phyloP scores from a whole-genome alignment of 305 asterid species.

The Fraxinus platypoda region DNA sequence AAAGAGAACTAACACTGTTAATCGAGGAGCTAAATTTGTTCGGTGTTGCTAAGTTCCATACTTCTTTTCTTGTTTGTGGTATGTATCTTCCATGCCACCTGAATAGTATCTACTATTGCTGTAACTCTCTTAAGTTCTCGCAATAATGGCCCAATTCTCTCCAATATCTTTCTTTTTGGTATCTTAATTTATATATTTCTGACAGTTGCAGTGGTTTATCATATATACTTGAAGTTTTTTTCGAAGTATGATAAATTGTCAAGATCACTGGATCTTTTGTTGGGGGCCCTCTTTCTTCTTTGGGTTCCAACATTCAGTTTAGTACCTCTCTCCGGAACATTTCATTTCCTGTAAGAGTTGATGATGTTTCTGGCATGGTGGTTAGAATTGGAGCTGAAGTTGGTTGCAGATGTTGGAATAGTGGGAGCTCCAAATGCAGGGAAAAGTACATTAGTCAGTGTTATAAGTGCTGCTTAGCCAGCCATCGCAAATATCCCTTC shows the following conservation, averaged over 20 bases:
- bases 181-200: too few species aligned
- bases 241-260: neutral
- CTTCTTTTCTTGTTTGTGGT: too few species aligned
- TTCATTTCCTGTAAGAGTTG: constrained; percentile 12
- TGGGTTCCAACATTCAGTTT: constrained; percentile 1
- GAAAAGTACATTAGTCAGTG: constrained; percentile 90
- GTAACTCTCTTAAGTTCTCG: too few species aligned
- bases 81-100: neutral
- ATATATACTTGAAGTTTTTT: neutral
- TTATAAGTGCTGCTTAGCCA: constrained; percentile 85
- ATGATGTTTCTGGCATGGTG: constrained; percentile 55
- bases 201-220: too few species aligned
- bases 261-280: neutral
- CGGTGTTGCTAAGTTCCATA: too few species aligned
- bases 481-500: constrained; percentile 87
- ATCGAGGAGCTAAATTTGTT: too few species aligned
- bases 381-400: constrained; percentile 87
- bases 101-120: too few species aligned
- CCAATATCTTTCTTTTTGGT: too few species aligned
- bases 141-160: too few species aligned
- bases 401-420: constrained; percentile 95
- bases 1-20: too few species aligned
- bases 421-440: constrained; percentile 96
- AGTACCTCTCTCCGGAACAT: neutral
- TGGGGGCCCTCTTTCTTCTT: neutral